Evolutionary conservation across 306 rosid species (phyloP).

Genomic region (Fragaria nilgerrensis): DNA sequence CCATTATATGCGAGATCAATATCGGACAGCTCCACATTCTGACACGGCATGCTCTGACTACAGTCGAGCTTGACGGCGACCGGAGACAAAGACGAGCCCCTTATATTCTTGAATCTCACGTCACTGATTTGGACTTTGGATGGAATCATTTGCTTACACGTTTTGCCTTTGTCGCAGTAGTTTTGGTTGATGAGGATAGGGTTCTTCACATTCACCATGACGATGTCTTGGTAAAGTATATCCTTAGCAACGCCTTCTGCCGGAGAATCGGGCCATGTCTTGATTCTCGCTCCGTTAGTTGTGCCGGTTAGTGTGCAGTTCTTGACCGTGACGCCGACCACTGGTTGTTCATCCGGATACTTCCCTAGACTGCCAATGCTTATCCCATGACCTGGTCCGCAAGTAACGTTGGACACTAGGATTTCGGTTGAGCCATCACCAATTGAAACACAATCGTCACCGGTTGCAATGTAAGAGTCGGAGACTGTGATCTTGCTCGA

Average conservation of each 20-base stretch:
- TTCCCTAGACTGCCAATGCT: conserved; percentile 45
- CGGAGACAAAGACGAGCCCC: conserved; percentile 24
- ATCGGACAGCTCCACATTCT: conserved; percentile 28
- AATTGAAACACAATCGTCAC: conserved; percentile 55
- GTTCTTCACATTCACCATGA: conserved; percentile 37
- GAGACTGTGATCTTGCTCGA: conserved; percentile 34
- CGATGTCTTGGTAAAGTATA: conserved; percentile 35
- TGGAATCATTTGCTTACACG: conserved; percentile 1
- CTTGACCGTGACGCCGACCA: conserved; percentile 23
- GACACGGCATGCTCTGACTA: conserved; percentile 35
- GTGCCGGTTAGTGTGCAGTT: conserved; percentile 35
- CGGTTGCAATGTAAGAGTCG: conserved; percentile 32
- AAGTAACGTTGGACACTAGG: conserved; percentile 19
- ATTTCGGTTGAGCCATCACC: conserved; percentile 39
- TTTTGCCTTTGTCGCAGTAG: conserved; percentile 39
- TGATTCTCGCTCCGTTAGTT: conserved; percentile 44
- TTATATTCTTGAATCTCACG: conserved; percentile 41
- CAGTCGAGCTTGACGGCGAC: conserved; percentile 38
- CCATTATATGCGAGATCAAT: conserved; percentile 30
- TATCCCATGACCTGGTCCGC: conserved; percentile 57
- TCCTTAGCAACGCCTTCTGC: neutral
- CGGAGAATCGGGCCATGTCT: conserved; percentile 39
- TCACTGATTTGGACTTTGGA: conserved; percentile 44
- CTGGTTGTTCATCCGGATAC: conserved; percentile 29
- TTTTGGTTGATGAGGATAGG: conserved; percentile 49